Base-by-base conservation (phyloP, 257 asterid genomes). In the Verbascum thapsus region DNA sequence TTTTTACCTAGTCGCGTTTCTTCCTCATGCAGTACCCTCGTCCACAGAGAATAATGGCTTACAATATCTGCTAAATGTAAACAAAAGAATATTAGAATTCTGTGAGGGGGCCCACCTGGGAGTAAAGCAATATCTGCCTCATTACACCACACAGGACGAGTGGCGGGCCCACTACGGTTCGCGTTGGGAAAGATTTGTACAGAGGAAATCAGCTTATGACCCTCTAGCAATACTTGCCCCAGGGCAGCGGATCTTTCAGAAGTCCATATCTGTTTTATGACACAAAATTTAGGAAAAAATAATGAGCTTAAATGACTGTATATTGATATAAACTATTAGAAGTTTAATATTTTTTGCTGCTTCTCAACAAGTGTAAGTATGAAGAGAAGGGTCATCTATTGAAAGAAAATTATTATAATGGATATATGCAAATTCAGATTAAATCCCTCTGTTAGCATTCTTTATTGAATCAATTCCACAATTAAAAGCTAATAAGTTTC, bases 171-270 rank as follows among this genome's bases (percentile, higher is more conserved):
- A 92, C 35, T 88, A 77, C 66, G 97, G 98, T 62, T 71, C 68
- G 26, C 64, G 67, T 23, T 92, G 98, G 98, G 85, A 88, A 64
- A 72, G 68, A 22, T 85, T 88, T 26, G 78, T 64, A 44, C 87
- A 75, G 76, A 83, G 96, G 74, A 92, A 92, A 84, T 80, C 78
- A 45, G 75, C 72, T 2, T 92, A 88, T 57, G 98, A 88, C 73
- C 97, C 98, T 38, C 81, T 88, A 70, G 83, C 95, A 13, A 83
- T 88, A 58, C 96, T 88, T 22, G 88, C 94, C 16, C 98, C 98
- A 0, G 98, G 98, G 4, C 98, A 92, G 79, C 83, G 88, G 67
- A 87, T 92, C 71, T 92, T 92, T 38, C 95, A 68, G 37, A 86
- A 84, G 70, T 71, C 77, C 53, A 66, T 80, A 60, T 86, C 86